Percentiles rank a stretch among this genome's conserved stretches.
These are phyloP conservation scores for Cryphonectria nitschkei DNA, from an alignment of 2,329 filamentous ascomycete species.

Conservation along the genomic window DNA sequence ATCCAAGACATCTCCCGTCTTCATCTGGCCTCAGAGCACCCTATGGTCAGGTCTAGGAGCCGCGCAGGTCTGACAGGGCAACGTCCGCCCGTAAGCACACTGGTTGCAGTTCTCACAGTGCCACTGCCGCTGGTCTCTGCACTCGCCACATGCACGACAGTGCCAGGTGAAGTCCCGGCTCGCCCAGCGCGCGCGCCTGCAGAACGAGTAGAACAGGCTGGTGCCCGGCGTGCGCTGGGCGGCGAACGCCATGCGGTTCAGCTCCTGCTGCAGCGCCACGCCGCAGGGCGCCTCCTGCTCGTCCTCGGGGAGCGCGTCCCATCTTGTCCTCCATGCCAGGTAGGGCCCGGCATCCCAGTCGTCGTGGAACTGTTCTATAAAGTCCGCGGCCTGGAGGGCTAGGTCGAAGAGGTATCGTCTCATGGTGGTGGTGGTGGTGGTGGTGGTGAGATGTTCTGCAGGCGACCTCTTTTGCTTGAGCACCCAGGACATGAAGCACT, in stretches of 20 bases:
- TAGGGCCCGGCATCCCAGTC: conserved; percentile 10
- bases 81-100: conserved; percentile 6
- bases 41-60: neutral
- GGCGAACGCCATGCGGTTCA: conserved; percentile 23
- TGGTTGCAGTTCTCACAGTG: conserved; percentile 19
- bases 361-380: neutral
- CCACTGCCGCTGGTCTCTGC: conserved; percentile 18
- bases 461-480: neutral
- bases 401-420: conserved; percentile 11
- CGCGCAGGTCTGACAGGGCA: conserved; percentile 14
- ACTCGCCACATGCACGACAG: conserved; percentile 13
- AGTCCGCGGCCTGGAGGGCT: neutral
- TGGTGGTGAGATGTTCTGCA: neutral
- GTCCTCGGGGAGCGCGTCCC: conserved; percentile 13
- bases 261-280: conserved; percentile 20
- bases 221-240: neutral
- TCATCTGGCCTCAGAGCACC: neutral
- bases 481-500: conserved; percentile 24
- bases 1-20: too few relatives aligned
- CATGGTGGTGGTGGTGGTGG: neutral
- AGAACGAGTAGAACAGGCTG: conserved; percentile 18
- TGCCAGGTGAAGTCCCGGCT: conserved; percentile 16
- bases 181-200: conserved; percentile 12
- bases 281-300: conserved; percentile 11
- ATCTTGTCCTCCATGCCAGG: conserved; percentile 18